Conservation (phyloP, 495 filamentous ascomycete genomes). For the Sordaria brevicollis region DNA sequence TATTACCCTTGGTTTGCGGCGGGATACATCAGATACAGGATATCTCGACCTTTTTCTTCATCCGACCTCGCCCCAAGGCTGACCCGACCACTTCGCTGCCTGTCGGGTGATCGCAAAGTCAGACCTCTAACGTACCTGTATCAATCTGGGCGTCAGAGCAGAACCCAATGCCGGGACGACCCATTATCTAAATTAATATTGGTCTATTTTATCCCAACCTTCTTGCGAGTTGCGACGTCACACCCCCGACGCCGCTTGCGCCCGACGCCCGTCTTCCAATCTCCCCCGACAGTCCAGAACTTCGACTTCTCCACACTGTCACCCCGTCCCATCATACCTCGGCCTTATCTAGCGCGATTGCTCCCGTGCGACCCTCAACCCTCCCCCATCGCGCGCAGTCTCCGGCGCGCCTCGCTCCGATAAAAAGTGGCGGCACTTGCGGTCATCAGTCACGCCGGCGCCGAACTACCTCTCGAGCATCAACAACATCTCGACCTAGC, state of each 20-base stretch:
- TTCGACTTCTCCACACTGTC: background rate
- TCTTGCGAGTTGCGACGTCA: background rate
- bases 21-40: background rate
- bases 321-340: background rate
- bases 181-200: background rate
- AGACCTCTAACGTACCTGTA: background rate
- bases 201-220: background rate
- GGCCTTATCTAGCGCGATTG: conserved; percentile 1
- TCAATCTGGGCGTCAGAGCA: background rate
- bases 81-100: background rate
- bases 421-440: conserved; percentile 37
- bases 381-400: conserved; percentile 15
- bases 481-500: conserved; percentile 35
- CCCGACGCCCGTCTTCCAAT: background rate
- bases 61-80: background rate
- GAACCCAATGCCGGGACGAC: background rate
- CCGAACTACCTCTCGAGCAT: conserved; percentile 33
- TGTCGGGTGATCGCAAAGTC: background rate
- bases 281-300: background rate
- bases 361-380: background rate
- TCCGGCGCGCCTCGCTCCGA: conserved; percentile 24
- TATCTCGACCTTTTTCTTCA: background rate
- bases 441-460: conserved; percentile 30
- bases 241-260: background rate
- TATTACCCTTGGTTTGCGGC: background rate